A percentile compares a stretch with the other conserved stretches of the same genome.
These are phyloP conservation scores for Trichomonascaceae sp. DNA, from an alignment of 1,139 yeast species.

Conservation along the genomic window DNA sequence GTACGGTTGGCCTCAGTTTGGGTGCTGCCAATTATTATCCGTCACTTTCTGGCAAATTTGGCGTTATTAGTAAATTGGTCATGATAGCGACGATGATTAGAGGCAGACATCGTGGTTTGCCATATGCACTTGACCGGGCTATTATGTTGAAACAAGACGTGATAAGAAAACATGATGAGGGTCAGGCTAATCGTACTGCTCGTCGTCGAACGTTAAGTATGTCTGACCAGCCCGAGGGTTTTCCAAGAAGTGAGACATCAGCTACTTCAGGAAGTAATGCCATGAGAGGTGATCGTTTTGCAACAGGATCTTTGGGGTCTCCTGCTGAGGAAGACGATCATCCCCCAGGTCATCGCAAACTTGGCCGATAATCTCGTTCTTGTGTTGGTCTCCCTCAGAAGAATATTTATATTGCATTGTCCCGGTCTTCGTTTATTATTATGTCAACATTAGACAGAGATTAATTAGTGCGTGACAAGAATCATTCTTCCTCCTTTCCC, in stretches of 20 bases:
- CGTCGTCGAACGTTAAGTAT: conserved; percentile 15
- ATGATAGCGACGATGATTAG: conserved; percentile 86
- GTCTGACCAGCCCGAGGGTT: neutral
- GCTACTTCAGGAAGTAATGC: neutral
- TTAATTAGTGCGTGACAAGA: neutral
- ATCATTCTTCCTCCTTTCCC: neutral
- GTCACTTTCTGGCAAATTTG: conserved; percentile 70
- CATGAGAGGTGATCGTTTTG: neutral
- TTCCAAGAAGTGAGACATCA: neutral
- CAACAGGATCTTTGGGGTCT: neutral
- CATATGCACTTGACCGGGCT: conserved; percentile 90
- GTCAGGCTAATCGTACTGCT: conserved; percentile 23
- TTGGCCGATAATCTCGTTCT: neutral
- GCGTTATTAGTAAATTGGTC: conserved; percentile 69
- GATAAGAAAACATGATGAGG: conserved; percentile 59
- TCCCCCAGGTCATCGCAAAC: neutral
- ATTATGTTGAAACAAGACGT: conserved; percentile 76
- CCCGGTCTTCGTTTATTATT: neutral
- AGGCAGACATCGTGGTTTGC: conserved; percentile 96
- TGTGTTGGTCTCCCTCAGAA: neutral
- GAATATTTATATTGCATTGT: neutral
- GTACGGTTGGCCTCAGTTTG: conserved; percentile 86
- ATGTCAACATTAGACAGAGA: neutral
- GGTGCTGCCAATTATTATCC: conserved; percentile 67
- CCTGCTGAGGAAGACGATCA: neutral